These are phyloP conservation scores for Rugonectria rugulosa DNA, from an alignment of 2,329 filamentous ascomycete genomes.

Conservation along the genomic window DNA sequence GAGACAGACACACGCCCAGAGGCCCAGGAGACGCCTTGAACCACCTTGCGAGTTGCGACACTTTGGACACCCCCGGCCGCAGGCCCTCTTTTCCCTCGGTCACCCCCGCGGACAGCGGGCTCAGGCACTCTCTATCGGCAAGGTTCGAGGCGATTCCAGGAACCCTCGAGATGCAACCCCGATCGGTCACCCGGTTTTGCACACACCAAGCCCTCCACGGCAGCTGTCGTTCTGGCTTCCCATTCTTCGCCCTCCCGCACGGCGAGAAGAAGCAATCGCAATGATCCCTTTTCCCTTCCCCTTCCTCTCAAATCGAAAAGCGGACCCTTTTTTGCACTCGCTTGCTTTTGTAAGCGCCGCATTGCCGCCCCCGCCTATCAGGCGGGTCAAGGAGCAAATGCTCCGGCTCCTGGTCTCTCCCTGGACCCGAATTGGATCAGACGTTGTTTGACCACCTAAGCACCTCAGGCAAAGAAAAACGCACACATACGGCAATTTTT, in stretches of 20 bases:
- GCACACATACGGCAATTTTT: constrained; percentile 35
- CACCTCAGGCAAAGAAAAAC: constrained; percentile 30
- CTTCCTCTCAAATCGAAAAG: constrained; percentile 23
- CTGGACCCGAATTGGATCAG: constrained; percentile 34
- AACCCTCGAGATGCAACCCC: constrained; percentile 10
- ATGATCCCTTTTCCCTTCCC: neutral
- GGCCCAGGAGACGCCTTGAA: too few relatives aligned
- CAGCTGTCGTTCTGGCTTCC: neutral
- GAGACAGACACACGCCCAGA: constrained; percentile 18
- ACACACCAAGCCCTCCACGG: neutral
- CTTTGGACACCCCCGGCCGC: too few relatives aligned
- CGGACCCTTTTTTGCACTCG: constrained; percentile 24
- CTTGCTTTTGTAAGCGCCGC: constrained; percentile 42
- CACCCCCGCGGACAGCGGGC: neutral
- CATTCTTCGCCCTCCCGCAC: neutral
- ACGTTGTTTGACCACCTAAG: constrained; percentile 38
- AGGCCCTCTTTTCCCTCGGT: neutral
- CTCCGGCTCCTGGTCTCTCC: constrained; percentile 42
- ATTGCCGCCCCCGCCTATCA: constrained; percentile 41
- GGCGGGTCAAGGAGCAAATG: constrained; percentile 44
- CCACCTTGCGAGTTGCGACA: too few relatives aligned
- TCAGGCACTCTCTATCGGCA: neutral
- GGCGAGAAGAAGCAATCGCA: neutral
- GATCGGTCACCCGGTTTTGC: constrained; percentile 2
- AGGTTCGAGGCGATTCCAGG: constrained; percentile 14